These are phyloP conservation scores for Dalbergia cochinchinensis DNA, from an alignment of 306 rosid genomes.

Conservation along the genomic window DNA sequence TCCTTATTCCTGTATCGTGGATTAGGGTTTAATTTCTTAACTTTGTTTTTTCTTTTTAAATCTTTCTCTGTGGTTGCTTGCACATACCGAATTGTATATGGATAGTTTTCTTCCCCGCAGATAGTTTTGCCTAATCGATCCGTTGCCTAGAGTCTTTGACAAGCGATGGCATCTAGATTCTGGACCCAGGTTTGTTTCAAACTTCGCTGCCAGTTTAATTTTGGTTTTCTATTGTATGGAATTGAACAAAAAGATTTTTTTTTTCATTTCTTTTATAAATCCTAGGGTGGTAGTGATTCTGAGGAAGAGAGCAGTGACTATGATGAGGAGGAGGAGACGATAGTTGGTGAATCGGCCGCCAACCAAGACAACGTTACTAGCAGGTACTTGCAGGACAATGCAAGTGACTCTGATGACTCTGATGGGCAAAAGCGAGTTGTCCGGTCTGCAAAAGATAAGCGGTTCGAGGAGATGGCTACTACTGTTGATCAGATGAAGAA, in stretches of 20 bases:
- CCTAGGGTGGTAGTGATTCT: conserved; percentile 78
- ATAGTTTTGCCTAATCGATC: background rate
- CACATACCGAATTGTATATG: no score
- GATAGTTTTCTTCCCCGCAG: conserved; percentile 3
- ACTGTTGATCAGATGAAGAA: conserved; percentile 95
- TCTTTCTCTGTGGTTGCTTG: no score
- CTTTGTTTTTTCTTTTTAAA: no score
- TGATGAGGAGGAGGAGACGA: conserved; percentile 59
- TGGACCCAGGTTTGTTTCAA: conserved; percentile 58
- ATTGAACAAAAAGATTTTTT: background rate
- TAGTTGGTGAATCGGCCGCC: conserved; percentile 51
- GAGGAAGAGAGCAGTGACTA: conserved; percentile 80
- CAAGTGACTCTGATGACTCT: conserved; percentile 76
- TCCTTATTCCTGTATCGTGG: no score
- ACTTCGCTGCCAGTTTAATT: background rate
- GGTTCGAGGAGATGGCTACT: conserved; percentile 86
- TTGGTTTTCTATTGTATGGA: background rate
- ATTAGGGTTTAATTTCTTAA: no score
- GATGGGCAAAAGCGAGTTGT: conserved; percentile 76
- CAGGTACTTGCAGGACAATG: conserved; percentile 55
- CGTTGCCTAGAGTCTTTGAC: conserved; percentile 9
- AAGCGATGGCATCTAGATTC: conserved; percentile 53
- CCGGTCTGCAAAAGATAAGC: conserved; percentile 89
- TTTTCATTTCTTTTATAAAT: background rate
- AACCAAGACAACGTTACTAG: conserved; percentile 27